Evolutionary conservation across 1,284 basidiomycete species (phyloP).

Genomic region (Bjerkandera adusta): DNA sequence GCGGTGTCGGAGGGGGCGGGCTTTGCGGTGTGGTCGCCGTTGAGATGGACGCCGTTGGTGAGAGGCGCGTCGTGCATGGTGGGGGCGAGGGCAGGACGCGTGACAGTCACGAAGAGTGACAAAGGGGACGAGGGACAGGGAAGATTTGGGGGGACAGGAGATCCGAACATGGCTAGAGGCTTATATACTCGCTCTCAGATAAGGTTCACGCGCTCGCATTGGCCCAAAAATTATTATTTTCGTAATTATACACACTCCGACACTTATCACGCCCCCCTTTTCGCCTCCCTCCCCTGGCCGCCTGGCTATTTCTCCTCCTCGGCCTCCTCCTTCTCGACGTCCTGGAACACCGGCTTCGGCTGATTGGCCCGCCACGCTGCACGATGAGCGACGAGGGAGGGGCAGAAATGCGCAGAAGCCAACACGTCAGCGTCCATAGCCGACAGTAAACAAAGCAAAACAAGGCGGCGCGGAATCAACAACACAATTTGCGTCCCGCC

Average conservation of each 20-base stretch:
- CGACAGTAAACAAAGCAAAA: constrained; percentile 46
- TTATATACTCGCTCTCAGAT: constrained; percentile 76
- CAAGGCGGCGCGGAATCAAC: constrained; percentile 26
- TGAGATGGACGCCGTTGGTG: constrained; percentile 23
- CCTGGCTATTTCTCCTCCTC: constrained; percentile 37
- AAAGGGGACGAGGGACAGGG: constrained; percentile 37
- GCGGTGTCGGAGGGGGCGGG: constrained; percentile 39
- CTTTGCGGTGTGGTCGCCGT: constrained; percentile 41
- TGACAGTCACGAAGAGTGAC: constrained; percentile 40
- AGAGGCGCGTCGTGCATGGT: constrained; percentile 34
- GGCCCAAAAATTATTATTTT: constrained; percentile 41
- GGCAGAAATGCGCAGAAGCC: constrained; percentile 46
- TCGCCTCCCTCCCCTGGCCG: constrained; percentile 16
- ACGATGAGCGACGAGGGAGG: constrained; percentile 28
- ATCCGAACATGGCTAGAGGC: constrained; percentile 62
- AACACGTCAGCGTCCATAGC: constrained; percentile 61
- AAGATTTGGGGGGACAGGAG: constrained; percentile 70
- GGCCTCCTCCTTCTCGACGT: constrained; percentile 48
- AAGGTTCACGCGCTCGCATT: constrained; percentile 74
- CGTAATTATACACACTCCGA: constrained; percentile 8
- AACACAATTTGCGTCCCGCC: constrained; percentile 14
- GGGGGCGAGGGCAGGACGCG: constrained; percentile 29
- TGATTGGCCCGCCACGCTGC: constrained; percentile 82
- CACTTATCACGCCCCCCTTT: constrained; percentile 18
- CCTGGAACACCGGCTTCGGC: constrained; percentile 74